These are phyloP conservation scores for Populus davidiana DNA, from an alignment of 345 rosid species.

Conservation along the genomic window DNA sequence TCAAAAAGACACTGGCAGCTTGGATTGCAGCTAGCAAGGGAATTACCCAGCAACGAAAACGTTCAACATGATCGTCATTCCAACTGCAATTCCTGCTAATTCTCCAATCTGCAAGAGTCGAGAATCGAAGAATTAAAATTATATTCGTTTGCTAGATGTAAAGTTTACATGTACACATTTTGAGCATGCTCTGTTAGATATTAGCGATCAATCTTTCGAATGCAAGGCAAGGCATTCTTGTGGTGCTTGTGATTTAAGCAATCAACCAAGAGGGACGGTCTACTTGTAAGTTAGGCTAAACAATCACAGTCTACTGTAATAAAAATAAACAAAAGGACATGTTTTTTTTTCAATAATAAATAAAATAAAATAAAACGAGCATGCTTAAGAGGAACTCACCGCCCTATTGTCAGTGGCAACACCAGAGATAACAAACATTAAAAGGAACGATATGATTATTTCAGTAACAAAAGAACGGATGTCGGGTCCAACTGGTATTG, in stretches of 20 bases:
- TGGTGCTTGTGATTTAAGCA: too few relatives aligned
- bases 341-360: neutral
- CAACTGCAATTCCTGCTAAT: constrained; percentile 27
- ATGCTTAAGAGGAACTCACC: neutral
- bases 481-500: constrained; percentile 20
- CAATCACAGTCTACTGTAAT: neutral
- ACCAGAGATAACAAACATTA: constrained; percentile 28
- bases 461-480: constrained; percentile 12
- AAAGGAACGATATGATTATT: constrained; percentile 19
- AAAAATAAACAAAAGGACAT: neutral
- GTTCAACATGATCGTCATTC: constrained; percentile 23
- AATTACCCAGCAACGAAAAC: constrained; percentile 26
- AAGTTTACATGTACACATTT: neutral
- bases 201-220: neutral
- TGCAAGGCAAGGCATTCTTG: too few relatives aligned
- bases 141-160: neutral
- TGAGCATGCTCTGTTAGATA: neutral
- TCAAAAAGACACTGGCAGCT: neutral
- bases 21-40: neutral
- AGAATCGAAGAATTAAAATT: neutral
- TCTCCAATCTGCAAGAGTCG: constrained; percentile 12
- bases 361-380: neutral
- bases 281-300: too few relatives aligned
- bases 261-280: too few relatives aligned
- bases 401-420: constrained; percentile 16